These are phyloP conservation scores for Allium sativum DNA, from an alignment of 106 monocot species.

Conservation along the genomic window DNA sequence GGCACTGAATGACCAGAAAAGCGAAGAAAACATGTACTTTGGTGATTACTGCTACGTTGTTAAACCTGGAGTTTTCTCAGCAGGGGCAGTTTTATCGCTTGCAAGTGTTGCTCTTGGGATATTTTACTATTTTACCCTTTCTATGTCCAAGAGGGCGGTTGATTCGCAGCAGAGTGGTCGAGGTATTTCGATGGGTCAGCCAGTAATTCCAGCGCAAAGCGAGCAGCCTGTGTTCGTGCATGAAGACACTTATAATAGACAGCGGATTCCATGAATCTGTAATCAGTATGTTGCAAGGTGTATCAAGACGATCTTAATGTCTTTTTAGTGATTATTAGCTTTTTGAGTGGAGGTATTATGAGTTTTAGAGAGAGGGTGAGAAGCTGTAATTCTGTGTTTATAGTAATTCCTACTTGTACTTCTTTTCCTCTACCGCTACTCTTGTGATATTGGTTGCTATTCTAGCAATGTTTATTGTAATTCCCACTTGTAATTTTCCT, in stretches of 20 bases:
- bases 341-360: too few relatives aligned
- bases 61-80: constrained; percentile 69
- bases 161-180: constrained; percentile 15
- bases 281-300: too few relatives aligned
- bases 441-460: too few relatives aligned
- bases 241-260: constrained; percentile 48
- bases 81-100: constrained; percentile 46
- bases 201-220: constrained; percentile 52
- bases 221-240: constrained; percentile 39
- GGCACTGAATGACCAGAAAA: constrained; percentile 52
- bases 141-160: constrained; percentile 18
- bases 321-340: too few relatives aligned
- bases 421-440: too few relatives aligned
- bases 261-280: constrained; percentile 32
- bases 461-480: too few relatives aligned
- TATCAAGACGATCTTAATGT: too few relatives aligned
- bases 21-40: constrained; percentile 46
- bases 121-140: constrained; percentile 43
- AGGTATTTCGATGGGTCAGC: constrained; percentile 69
- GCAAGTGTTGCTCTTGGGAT: constrained; percentile 48
- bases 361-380: too few relatives aligned
- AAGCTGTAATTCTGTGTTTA: too few relatives aligned
- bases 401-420: too few relatives aligned
- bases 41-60: constrained; percentile 65
- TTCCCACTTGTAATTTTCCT: too few relatives aligned